phyloP scores from a whole-genome alignment of 2,329 filamentous ascomycete species.

The Elsinoe batatas region DNA sequence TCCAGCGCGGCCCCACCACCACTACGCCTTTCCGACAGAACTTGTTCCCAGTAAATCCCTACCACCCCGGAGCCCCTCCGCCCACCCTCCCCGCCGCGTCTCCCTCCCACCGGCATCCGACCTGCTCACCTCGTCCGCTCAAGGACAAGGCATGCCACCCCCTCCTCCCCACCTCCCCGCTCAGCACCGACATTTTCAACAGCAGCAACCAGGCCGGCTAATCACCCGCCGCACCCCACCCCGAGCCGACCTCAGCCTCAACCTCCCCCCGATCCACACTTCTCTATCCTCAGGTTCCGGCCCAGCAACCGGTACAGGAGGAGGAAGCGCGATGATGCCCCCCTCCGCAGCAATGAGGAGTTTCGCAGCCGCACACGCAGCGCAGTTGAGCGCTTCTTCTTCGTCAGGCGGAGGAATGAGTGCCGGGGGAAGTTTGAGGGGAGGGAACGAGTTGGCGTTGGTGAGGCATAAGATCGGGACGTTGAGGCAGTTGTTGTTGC shows the following conservation, averaged over 20 bases:
- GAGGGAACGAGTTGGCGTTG: constrained; percentile 26
- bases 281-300: constrained; percentile 18
- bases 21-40: not conserved
- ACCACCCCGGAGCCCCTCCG: constrained; percentile 26
- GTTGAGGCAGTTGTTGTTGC: constrained; percentile 64
- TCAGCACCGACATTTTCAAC: constrained; percentile 29
- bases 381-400: not conserved
- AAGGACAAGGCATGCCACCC: constrained; percentile 16
- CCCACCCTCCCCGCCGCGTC: constrained; percentile 5
- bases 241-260: constrained; percentile 25
- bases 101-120: not conserved
- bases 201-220: constrained; percentile 21
- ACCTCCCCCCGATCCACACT: constrained; percentile 42
- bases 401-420: not conserved
- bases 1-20: constrained; percentile 25
- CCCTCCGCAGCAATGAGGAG: constrained; percentile 11
- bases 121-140: not conserved
- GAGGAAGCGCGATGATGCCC: constrained; percentile 24
- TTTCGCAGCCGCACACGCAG: not conserved
- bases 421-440: not conserved
- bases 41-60: constrained; percentile 21
- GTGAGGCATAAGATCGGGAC: constrained; percentile 68
- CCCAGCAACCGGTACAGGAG: constrained; percentile 27
- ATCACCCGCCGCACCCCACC: constrained; percentile 24
- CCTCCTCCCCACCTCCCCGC: constrained; percentile 20